Conservation (phyloP, 345 rosid genomes). For the Murraya paniculata region DNA sequence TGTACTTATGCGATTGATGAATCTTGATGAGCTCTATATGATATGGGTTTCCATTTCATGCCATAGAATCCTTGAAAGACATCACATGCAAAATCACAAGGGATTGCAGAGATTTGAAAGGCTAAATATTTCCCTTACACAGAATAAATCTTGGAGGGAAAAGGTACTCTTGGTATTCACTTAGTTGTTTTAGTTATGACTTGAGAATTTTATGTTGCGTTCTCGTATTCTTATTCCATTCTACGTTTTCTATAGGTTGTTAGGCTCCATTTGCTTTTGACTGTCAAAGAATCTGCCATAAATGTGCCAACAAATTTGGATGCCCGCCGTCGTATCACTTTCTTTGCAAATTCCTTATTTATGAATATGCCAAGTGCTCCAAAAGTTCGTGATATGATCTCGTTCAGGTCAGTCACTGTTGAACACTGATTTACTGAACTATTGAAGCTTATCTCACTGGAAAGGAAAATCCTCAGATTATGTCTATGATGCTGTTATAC, state of each 20-base stretch:
- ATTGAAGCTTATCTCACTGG: conserved; percentile 1
- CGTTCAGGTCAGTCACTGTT: conserved; percentile 62
- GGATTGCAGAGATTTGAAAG: conserved; percentile 78
- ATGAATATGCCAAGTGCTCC: conserved; percentile 96
- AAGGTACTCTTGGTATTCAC: conserved; percentile 49
- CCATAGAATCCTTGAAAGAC: conserved; percentile 58
- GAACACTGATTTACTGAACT: neutral
- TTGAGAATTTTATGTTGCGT: neutral
- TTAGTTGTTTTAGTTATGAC: conserved; percentile 1
- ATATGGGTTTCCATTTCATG: conserved; percentile 23
- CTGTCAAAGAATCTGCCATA: conserved; percentile 94
- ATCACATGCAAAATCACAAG: conserved; percentile 17
- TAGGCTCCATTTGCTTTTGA: conserved; percentile 77
- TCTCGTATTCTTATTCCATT: conserved; percentile 16
- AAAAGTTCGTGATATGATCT: conserved; percentile 81
- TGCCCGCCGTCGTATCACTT: conserved; percentile 95
- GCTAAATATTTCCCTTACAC: conserved; percentile 35
- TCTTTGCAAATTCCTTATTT: conserved; percentile 94
- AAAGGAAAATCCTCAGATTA: neutral
- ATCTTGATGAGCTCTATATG: conserved; percentile 8
- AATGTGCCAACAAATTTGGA: conserved; percentile 93
- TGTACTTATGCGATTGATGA: conserved; percentile 13
- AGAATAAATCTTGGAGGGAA: conserved; percentile 46
- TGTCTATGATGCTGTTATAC: neutral
- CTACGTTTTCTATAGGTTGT: conserved; percentile 44